Evolutionary conservation across 768 basidiomycete species (phyloP), one percentile per base, ranked within the genome.

Genomic region (Cyathus striatus): DNA sequence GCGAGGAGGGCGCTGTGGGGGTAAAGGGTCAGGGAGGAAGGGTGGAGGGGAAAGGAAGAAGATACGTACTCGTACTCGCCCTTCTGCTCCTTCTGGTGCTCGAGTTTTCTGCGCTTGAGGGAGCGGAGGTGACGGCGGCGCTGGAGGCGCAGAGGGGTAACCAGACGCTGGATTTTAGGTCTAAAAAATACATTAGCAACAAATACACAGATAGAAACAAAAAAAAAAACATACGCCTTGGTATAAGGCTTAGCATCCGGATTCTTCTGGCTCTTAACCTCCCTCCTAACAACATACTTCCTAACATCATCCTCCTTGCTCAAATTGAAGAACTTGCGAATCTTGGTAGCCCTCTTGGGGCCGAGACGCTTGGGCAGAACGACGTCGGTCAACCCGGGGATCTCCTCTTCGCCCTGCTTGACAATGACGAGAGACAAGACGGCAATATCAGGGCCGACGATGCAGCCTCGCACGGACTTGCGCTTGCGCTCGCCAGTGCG

Each of bases 391-490:
- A 99, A 72, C 21, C 91, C 94, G 20, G 92, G 82, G 60, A 98
- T 81, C 20, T 95, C 91, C 42, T 65, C 57, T 44, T 95, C 91
- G 44, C 95, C 95, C 72, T 96, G 87, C 78, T 97, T 96, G 70
- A 96, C 90, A 55, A 99, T 86, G 62, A 94, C 84, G 51, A 94
- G 73, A 39, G 89, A 86, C 52, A 99, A 81, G 48, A 96, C 94
- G 42, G 92, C 86, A 55, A 98, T 96, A 66, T 99, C 94, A 60
- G 91, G 79, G 52, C 89, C 92, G 62, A 97, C 90, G 68, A 98
- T 97, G 78, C 93, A 96, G 24, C 95, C 95, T 49, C 95, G 89
- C 49, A 99, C 90, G 57, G 94, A 96, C 73, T 98, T 98, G 78
- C 95, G 89, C 78, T 90, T 93, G 70, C 95, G 90, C 73, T 99